phyloP scores from a whole-genome alignment of 2,329 filamentous ascomycete genomes.

The Nannizziopsis arthrosporioides region DNA sequence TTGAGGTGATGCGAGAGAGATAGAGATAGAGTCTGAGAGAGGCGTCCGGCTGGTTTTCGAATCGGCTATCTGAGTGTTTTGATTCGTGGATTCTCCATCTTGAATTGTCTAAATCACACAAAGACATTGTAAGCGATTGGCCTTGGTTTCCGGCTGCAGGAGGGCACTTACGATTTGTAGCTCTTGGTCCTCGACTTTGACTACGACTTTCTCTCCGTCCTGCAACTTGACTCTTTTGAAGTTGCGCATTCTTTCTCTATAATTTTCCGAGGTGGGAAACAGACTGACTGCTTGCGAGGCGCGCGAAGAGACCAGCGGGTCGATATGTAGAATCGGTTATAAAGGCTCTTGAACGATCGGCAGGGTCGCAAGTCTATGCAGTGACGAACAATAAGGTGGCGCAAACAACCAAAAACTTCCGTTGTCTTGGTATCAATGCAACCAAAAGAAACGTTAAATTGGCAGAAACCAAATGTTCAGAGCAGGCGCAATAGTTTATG shows the following conservation, averaged over 20 bases:
- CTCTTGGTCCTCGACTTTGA: background rate
- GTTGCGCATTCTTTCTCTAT: background rate
- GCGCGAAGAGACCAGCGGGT: too few species aligned
- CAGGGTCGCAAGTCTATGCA: too few species aligned
- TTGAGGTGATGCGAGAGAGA: conserved; percentile 1
- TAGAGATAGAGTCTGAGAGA: background rate
- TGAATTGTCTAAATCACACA: background rate
- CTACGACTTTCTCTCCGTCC: background rate
- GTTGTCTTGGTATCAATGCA: too few species aligned
- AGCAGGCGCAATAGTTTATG: too few species aligned
- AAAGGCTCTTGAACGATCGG: too few species aligned
- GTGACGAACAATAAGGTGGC: too few species aligned
- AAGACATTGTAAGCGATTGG: background rate
- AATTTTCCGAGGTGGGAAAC: too few species aligned
- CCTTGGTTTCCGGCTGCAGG: background rate
- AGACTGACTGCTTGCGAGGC: too few species aligned
- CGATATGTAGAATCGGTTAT: too few species aligned
- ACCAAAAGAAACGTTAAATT: too few species aligned
- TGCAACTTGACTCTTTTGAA: background rate
- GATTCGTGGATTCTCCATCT: background rate
- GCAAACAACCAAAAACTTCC: too few species aligned
- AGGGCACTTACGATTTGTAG: background rate
- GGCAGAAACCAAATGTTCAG: too few species aligned
- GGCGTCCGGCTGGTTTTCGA: background rate
- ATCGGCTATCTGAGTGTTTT: background rate